Evolutionary conservation across 2,329 filamentous ascomycete species (phyloP), one percentile per base, ranked within the genome.

Genomic region (Aspergillus hiratsukae): DNA sequence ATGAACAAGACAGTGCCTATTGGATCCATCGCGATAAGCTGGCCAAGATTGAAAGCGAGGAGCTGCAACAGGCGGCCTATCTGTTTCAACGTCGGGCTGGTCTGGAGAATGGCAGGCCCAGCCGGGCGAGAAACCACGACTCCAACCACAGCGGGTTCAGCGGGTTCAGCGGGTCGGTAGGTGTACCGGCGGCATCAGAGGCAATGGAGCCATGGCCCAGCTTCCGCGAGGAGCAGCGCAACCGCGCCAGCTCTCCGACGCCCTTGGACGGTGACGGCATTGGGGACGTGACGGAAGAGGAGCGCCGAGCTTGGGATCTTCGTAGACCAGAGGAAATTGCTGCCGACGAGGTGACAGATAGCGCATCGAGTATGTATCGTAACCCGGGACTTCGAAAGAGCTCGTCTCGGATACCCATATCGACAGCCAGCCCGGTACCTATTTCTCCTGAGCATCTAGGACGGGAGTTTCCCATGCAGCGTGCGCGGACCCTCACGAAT

Each of bases 361-460:
- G 53, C 45, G 62, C 71, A 9, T 68, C 48, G 78, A 84, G 64
- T 80, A 83, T 70, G 74, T 83, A 68, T 76, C 64, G 73, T 76
- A 67, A 83, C 74, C 74, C 82, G 64, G 62, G 76, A 70, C 61
- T 81, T 71, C 67, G 88, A 81, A 75, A 83, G 79, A 77, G 83
- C 76, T 77, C 83, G 3, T 96, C 93, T 48, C 86, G 90, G 53
- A 97, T 99, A 69, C 94, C 94, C 1, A 81, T 97, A 40, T 86
- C 91, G 29, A 92, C 90, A 66, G 78, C 83, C 14, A 96, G 90
- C 69, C 88, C 89, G 2, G 82, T 85, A 21, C 91, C 91, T 10
- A 87, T 95, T 57, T 83, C 89, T 1, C 73, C 83, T 52, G 84
- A 88, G 51, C 84, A 87, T 61, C 79, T 90, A 48, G 91, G 93